Conservation (phyloP, 441 rosid genomes). For the Populus tomentosa region DNA sequence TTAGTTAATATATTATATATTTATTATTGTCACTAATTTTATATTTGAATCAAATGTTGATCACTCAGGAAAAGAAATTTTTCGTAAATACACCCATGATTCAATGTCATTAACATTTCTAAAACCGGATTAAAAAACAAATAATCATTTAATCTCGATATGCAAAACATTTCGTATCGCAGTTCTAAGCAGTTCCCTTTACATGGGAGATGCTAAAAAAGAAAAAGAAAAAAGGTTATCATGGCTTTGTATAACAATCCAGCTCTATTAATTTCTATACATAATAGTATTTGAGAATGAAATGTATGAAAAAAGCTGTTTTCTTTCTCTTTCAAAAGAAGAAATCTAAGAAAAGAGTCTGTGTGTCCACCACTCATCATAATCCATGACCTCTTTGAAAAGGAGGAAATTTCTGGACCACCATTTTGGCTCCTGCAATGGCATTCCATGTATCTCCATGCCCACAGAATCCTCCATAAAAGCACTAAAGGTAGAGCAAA, state of each 20-base stretch:
- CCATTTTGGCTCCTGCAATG: constrained; percentile 24
- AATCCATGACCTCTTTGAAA: constrained; percentile 29
- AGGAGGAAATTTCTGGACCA: constrained; percentile 41
- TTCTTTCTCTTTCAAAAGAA: constrained; percentile 24
- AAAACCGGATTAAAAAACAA: no score
- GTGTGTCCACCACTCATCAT: constrained; percentile 36
- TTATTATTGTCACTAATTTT: no score
- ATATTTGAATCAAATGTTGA: no score
- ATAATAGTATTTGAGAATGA: constrained; percentile 10
- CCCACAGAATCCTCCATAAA: constrained; percentile 26
- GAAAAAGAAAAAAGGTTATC: neutral
- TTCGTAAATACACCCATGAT: no score
- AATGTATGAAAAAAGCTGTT: constrained; percentile 11
- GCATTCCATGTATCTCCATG: constrained; percentile 14
- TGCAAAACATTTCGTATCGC: no score
- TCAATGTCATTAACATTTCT: no score
- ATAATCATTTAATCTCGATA: no score
- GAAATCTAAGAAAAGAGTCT: constrained; percentile 35
- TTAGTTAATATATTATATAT: no score
- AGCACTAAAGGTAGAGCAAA: constrained; percentile 20
- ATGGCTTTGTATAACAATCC: neutral
- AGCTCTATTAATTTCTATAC: neutral
- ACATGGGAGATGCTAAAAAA: neutral
- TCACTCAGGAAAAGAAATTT: no score
- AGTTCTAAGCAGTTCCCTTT: no score